Percentiles rank a stretch among this genome's conserved stretches.
Conservation (phyloP, 306 rosid genomes). For the Casuarina glauca region DNA sequence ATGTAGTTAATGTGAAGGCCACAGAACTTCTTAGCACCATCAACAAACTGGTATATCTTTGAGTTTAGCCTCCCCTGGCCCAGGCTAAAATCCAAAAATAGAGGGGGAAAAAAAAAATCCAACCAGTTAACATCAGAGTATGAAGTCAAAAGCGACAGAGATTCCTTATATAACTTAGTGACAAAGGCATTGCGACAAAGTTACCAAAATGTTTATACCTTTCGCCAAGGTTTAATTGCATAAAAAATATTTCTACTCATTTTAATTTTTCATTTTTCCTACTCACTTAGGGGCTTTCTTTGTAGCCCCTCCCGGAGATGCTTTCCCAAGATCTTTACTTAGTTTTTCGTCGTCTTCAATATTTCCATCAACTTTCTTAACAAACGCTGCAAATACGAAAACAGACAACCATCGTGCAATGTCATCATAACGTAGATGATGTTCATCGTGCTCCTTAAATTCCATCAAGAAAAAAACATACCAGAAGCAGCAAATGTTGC, state of each 20-base stretch:
- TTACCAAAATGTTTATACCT: not conserved
- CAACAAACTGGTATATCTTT: too few species aligned
- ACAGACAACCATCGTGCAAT: not conserved
- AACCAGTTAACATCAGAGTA: too few species aligned
- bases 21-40: too few species aligned
- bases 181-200: too few species aligned
- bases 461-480: not conserved
- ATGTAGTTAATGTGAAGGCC: too few species aligned
- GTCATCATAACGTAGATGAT: not conserved
- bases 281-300: not conserved
- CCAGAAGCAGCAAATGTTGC: not conserved
- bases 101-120: too few species aligned
- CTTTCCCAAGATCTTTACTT: not conserved
- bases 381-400: not conserved
- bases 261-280: not conserved
- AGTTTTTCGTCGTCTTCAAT: not conserved
- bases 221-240: not conserved
- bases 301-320: not conserved
- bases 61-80: too few species aligned
- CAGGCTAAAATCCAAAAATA: too few species aligned
- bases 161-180: too few species aligned
- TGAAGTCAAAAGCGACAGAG: too few species aligned
- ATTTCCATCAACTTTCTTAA: not conserved
- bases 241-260: not conserved
- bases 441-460: not conserved